Evolutionary conservation across 805 yeast genomes (phyloP).

Genomic region (Aciculoconidium aculeatum): DNA sequence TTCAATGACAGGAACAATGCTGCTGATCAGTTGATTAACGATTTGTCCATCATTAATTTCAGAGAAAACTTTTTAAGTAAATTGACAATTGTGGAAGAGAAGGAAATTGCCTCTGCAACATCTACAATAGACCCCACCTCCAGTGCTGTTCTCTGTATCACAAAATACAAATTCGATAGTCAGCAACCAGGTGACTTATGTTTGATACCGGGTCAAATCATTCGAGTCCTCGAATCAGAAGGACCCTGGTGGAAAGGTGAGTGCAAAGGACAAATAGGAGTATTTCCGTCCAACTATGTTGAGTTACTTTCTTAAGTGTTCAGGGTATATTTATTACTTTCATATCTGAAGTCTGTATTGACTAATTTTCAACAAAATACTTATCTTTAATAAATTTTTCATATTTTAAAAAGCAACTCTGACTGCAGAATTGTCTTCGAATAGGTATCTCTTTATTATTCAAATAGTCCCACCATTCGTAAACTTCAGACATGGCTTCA

Average conservation of each 20-base stretch:
- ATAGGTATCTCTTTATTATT: conserved; percentile 47
- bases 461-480: conserved; percentile 65
- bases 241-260: conserved; percentile 37
- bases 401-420: conserved; percentile 34
- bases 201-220: conserved; percentile 38
- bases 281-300: conserved; percentile 31
- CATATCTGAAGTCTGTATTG: too few relatives aligned
- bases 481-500: conserved; percentile 52
- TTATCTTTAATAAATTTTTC: too few relatives aligned
- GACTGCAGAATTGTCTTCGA: conserved; percentile 50
- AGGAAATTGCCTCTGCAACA: too few relatives aligned
- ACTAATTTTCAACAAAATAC: too few relatives aligned
- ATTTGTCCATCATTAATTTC: conserved; percentile 18
- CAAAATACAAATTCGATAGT: conserved; percentile 21
- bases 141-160: too few relatives aligned
- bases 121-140: too few relatives aligned
- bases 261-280: conserved; percentile 17
- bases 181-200: conserved; percentile 37
- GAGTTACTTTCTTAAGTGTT: conserved; percentile 3
- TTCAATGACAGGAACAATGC: conserved; percentile 7
- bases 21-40: conserved; percentile 11
- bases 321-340: too few relatives aligned
- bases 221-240: conserved; percentile 27
- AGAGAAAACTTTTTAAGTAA: conserved; percentile 11
- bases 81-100: conserved; percentile 1